These are phyloP conservation scores for Dactylorhiza incarnata DNA, from an alignment of 106 monocot genomes.

Conservation along the genomic window DNA sequence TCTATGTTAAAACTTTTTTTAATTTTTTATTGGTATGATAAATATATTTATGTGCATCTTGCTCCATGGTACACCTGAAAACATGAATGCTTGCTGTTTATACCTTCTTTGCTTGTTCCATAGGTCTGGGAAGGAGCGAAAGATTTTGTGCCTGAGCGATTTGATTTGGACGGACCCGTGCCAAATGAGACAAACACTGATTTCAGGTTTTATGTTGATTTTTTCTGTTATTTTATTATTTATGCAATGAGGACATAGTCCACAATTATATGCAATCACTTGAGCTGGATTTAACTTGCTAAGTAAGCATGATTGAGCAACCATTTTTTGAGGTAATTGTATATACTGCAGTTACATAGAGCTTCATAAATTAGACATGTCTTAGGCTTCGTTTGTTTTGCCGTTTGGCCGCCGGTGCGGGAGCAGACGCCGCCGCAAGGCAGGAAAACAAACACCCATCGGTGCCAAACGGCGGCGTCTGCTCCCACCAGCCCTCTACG, in stretches of 20 bases:
- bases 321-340: neutral
- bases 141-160: constrained; percentile 91
- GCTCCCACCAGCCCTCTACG: no score
- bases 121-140: constrained; percentile 98
- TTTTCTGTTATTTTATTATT: neutral
- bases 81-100: neutral
- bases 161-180: constrained; percentile 71
- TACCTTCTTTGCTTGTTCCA: constrained; percentile 13
- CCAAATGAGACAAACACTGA: constrained; percentile 97
- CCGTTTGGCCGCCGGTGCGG: no score
- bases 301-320: neutral
- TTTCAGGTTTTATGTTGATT: constrained; percentile 52
- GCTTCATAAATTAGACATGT: neutral
- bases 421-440: no score
- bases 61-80: neutral
- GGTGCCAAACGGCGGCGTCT: no score
- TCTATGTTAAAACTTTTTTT: neutral
- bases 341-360: neutral
- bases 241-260: neutral
- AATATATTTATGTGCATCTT: neutral
- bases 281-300: neutral
- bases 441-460: no score
- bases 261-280: neutral
- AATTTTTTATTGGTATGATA: neutral
- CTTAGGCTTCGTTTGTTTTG: no score